phyloP scores from a whole-genome alignment of 1,284 basidiomycete genomes.

The Boletus semigastroideus region DNA sequence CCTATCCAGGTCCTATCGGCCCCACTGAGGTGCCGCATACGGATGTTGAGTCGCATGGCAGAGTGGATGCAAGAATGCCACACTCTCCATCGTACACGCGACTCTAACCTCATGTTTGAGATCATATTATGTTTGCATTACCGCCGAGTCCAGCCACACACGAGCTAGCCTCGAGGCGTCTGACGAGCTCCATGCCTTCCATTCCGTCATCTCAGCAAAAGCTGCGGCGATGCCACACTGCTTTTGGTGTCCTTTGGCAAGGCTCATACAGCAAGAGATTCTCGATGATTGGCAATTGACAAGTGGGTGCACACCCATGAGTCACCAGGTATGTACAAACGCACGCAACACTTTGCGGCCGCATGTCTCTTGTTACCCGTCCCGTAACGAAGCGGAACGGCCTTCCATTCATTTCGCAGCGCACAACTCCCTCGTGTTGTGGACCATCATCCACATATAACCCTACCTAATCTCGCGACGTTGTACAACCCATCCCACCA shows the following conservation, averaged over 20 bases:
- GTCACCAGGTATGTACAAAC: constrained; percentile 6
- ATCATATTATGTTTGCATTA: constrained; percentile 3
- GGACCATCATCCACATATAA: constrained; percentile 28
- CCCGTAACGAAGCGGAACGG: constrained; percentile 21
- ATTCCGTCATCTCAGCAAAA: constrained; percentile 12
- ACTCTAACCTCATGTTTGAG: constrained; percentile 11
- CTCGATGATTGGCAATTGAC: not conserved
- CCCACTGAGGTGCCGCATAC: not conserved
- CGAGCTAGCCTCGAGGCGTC: constrained; percentile 30
- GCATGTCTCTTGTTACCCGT: constrained; percentile 11
- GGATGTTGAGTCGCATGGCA: not conserved
- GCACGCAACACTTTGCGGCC: constrained; percentile 6
- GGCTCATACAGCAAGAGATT: not conserved
- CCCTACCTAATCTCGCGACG: constrained; percentile 14
- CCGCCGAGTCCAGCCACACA: constrained; percentile 15
- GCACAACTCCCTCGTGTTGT: constrained; percentile 30
- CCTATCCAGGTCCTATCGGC: not conserved
- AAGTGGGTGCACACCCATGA: not conserved
- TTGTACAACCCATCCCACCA: constrained; percentile 10
- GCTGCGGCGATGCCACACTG: constrained; percentile 8
- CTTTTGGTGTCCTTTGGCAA: not conserved
- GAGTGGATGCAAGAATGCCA: not conserved
- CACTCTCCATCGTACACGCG: constrained; percentile 11
- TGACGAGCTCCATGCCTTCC: constrained; percentile 22
- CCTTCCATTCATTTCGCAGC: constrained; percentile 29